Evolutionary conservation across 1,139 yeast species (phyloP), one percentile per base, ranked within the genome.

Genomic region (Pichia sp.): DNA sequence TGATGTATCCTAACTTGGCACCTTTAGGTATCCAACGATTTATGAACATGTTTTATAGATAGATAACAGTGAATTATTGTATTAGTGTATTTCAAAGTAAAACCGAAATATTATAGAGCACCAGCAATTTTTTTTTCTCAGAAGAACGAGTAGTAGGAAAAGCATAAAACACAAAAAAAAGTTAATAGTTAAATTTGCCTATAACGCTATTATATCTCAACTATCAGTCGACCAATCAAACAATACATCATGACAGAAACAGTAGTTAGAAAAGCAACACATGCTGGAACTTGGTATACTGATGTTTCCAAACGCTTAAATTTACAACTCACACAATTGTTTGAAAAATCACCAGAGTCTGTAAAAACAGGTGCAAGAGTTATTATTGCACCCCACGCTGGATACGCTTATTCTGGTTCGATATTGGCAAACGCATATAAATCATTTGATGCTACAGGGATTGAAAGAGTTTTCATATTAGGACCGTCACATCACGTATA

Each of bases 401-500:
- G 98, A 0, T 89, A 84, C 62, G 62, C 84, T 5, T 92, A 84
- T 63, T 83, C 95, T 37, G 96, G 97, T 0, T 67, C 70, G 13
- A 77, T 89, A 0, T 72, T 92, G 57, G 95, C 92, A 0, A 82
- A 85, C 61, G 77, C 95, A 0, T 92, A 85, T 60, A 75, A 74
- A 7, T 78, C 79, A 0, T 77, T 95, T 77, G 95, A 87, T 59
- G 64, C 78, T 2, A 55, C 73, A 3, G 68, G 69, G 15, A 69
- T 76, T 37, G 75, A 80, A 56, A 70, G 94, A 23, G 77, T 92
- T 2, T 86, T 92, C 56, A 71, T 92, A 2, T 65, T 92, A 59
- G 97, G 98, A 0, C 98, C 99, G 0, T 85, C 96, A 0, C 99
- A 92, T 62, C 96, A 87, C 63, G 82, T 85, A n/a, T 88, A 83